Evolutionary conservation across 2,329 filamentous ascomycete genomes (phyloP).

Genomic region (Fragosphaeria purpurea): DNA sequence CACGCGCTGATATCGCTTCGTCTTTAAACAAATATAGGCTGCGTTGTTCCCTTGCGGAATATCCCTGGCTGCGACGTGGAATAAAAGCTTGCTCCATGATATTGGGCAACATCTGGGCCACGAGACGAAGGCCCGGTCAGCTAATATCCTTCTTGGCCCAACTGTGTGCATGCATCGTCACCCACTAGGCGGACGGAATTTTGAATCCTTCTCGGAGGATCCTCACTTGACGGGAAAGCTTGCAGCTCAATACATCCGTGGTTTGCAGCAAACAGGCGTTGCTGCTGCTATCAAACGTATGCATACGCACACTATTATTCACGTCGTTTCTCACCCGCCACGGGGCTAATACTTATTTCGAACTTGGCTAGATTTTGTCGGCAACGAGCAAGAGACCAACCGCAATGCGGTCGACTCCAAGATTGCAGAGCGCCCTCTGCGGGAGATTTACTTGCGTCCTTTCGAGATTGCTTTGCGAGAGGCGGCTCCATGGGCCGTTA

Average conservation of each 20-base stretch:
- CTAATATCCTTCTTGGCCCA: constrained; percentile 63
- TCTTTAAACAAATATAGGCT: constrained; percentile 34
- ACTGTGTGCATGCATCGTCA: constrained; percentile 76
- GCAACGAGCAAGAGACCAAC: constrained; percentile 64
- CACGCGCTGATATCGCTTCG: no score
- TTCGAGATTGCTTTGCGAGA: constrained; percentile 65
- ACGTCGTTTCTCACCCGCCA: no score
- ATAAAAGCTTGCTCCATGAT: constrained; percentile 56
- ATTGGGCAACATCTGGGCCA: constrained; percentile 62
- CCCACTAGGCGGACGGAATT: constrained; percentile 74
- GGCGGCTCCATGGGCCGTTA: constrained; percentile 58
- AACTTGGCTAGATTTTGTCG: constrained; percentile 45
- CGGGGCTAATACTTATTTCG: no score
- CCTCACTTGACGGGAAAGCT: constrained; percentile 66
- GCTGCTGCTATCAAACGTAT: constrained; percentile 69
- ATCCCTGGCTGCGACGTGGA: constrained; percentile 71
- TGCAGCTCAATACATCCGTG: constrained; percentile 61
- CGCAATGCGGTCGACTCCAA: constrained; percentile 54
- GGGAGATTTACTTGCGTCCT: constrained; percentile 63
- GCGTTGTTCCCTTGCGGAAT: constrained; percentile 73
- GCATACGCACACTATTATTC: constrained; percentile 12
- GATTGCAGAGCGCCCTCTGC: constrained; percentile 53
- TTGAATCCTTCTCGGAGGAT: constrained; percentile 80
- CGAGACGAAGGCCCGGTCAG: constrained; percentile 63
- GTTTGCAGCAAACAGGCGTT: constrained; percentile 62